Base-by-base conservation (phyloP, 176 grass and related monocot genomes). In the Elaeis guineensis region DNA sequence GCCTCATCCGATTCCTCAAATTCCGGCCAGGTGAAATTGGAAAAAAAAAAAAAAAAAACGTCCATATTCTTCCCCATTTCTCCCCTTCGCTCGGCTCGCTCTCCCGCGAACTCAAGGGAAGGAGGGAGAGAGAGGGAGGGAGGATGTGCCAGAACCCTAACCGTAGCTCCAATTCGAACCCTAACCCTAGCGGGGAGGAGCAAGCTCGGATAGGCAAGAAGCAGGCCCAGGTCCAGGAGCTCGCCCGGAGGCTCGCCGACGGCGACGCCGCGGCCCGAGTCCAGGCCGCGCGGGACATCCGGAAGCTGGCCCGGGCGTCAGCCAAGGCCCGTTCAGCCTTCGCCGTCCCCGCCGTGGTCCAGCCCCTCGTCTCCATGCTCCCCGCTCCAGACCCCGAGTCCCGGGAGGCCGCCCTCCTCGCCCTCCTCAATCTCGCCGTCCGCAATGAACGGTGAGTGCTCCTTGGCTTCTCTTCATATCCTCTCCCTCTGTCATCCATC, bases 331-430 rank as follows among this genome's bases (percentile, higher is more conserved):
- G 58, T n/a, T 62, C 69, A 58, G 50, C 25, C 24, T 62, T 62
- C 50, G 69, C 69, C 49, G 50, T 72, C 6, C 49, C 70, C 16
- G 17, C 70, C 18, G 59, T 72, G 9, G 69, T 72, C 21, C 56
- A 72, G 69, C 69, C 69, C 25, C 69, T 72, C 49, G 22, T 72
- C 22, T 44, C 49, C 49, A 72, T 72, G 69, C 70, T 72, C 6
- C 26, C 70, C 18, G 54, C 70, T 12, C 25, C 50, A 3, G 70
- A 72, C 50, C 58, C 15, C 25, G 50, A 35, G 25, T n/a, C 24
- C n/a, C 58, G 25, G 7, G 58, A 72, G 58, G 23, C 70, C 19
- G 70, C 70, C 50, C 70, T 72, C 49, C 49, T 72, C 25, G 70
- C 70, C 1, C 58, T 72, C 7, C 58, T 72, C 50, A 72, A 72